Evolutionary conservation across 2,329 filamentous ascomycete species (phyloP).

Genomic region (Aspergillus vadensis): DNA sequence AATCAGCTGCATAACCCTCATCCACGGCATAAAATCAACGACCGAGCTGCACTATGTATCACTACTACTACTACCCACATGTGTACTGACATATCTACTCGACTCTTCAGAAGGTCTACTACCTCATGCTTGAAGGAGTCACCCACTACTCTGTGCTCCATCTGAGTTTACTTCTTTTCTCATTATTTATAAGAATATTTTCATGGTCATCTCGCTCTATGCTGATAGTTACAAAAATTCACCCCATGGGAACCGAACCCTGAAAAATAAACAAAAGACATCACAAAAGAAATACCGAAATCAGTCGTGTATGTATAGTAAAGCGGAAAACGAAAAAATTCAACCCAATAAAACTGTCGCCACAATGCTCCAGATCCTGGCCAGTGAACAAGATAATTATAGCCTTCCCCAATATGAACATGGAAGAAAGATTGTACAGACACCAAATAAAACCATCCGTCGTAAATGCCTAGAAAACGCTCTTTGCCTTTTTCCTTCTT

Average conservation of each 20-base stretch:
- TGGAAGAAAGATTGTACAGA: slow-evolving; percentile 21
- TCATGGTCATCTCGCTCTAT: not conserved
- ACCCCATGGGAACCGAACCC: not conserved
- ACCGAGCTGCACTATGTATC: not conserved
- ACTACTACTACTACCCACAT: too few relatives aligned
- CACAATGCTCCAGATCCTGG: not conserved
- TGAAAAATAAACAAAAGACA: not conserved
- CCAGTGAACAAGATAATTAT: not conserved
- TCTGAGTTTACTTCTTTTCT: not conserved
- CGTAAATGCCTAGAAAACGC: not conserved
- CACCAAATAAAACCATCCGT: slow-evolving; percentile 22
- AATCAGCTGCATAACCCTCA: not conserved
- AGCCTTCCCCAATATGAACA: slow-evolving; percentile 25
- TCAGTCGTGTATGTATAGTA: slow-evolving; percentile 11
- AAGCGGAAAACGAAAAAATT: slow-evolving; percentile 5
- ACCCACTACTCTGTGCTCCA: too few relatives aligned
- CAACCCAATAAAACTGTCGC: not conserved
- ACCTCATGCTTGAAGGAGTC: too few relatives aligned
- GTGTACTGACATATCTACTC: too few relatives aligned
- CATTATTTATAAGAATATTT: not conserved
- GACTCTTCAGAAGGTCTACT: too few relatives aligned
- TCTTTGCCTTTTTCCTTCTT: slow-evolving; percentile 1
- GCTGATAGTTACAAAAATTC: not conserved
- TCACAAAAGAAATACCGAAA: slow-evolving; percentile 19
- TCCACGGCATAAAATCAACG: not conserved